These are phyloP conservation scores for Kazachstania africana DNA, from an alignment of 805 yeast species.

Conservation along the genomic window DNA sequence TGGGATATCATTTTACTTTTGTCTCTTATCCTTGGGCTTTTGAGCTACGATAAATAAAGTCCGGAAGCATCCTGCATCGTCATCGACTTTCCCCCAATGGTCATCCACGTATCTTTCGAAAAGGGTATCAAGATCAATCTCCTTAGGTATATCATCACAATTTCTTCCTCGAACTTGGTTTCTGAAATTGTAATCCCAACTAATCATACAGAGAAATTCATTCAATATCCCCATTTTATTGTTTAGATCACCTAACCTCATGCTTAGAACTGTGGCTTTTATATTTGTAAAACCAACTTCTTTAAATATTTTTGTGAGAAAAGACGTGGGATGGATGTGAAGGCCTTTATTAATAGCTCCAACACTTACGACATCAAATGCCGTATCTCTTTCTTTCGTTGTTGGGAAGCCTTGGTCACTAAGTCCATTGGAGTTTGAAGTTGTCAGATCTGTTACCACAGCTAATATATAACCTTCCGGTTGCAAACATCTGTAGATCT, in stretches of 20 bases:
- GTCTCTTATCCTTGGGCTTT: too few relatives aligned
- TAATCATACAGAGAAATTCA: constrained; percentile 15
- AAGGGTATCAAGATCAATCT: constrained; percentile 11
- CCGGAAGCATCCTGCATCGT: constrained; percentile 19
- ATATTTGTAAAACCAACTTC: constrained; percentile 22
- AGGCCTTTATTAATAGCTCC: constrained; percentile 20
- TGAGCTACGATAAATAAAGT: constrained; percentile 18
- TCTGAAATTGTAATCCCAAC: constrained; percentile 13
- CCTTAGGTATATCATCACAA: constrained; percentile 6
- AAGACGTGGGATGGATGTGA: constrained; percentile 19
- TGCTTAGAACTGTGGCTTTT: constrained; percentile 16
- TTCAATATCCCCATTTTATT: constrained; percentile 21
- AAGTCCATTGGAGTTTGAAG: constrained; percentile 7
- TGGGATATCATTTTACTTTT: too few relatives aligned
- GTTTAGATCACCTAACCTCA: constrained; percentile 20
- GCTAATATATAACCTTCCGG: constrained; percentile 24
- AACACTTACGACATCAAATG: constrained; percentile 15
- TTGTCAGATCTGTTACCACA: constrained; percentile 12
- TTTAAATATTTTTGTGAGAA: constrained; percentile 14
- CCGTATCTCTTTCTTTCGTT: constrained; percentile 13
- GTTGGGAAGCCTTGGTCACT: constrained; percentile 5
- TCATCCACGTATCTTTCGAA: constrained; percentile 19
- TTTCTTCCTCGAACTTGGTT: too few relatives aligned
- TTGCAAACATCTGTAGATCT: constrained; percentile 15
- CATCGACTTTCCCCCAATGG: constrained; percentile 19